Evolutionary conservation across 148 eudicot genomes (phyloP).

Genomic region (Rheum nobile): DNA sequence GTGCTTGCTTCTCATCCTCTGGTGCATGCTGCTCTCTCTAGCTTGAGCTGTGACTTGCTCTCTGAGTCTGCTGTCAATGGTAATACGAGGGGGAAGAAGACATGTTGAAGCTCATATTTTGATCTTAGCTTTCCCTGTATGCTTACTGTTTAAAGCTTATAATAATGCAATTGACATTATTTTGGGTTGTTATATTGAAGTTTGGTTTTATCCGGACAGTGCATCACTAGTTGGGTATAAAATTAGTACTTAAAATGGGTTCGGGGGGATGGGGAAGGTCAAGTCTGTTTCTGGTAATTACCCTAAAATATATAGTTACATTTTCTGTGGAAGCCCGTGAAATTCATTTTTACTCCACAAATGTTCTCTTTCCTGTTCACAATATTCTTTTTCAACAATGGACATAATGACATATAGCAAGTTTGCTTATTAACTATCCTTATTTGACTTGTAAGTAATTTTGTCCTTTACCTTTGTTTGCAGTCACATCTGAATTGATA

Average conservation of each 20-base stretch:
- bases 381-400: background rate
- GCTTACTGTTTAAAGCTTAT: background rate
- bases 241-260: background rate
- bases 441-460: background rate
- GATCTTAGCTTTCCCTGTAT: background rate
- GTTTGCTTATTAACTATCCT: background rate
- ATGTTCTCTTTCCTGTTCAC: background rate
- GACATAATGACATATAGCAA: background rate
- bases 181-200: background rate
- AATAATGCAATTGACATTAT: background rate
- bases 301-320: background rate
- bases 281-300: too few species aligned
- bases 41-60: slow-evolving; percentile 66
- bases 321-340: background rate
- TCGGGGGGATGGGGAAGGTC: background rate
- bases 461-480: slow-evolving; percentile 8
- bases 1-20: slow-evolving; percentile 82
- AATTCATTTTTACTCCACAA: background rate
- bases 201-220: background rate
- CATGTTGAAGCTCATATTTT: background rate
- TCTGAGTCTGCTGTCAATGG: slow-evolving; percentile 96
- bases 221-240: background rate
- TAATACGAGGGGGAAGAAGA: slow-evolving; percentile 13
- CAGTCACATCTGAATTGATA: slow-evolving; percentile 92
- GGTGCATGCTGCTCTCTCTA: slow-evolving; percentile 78